Evolutionary conservation across 768 basidiomycete species (phyloP).

Genomic region (Cystofilobasidium bisporidii): DNA sequence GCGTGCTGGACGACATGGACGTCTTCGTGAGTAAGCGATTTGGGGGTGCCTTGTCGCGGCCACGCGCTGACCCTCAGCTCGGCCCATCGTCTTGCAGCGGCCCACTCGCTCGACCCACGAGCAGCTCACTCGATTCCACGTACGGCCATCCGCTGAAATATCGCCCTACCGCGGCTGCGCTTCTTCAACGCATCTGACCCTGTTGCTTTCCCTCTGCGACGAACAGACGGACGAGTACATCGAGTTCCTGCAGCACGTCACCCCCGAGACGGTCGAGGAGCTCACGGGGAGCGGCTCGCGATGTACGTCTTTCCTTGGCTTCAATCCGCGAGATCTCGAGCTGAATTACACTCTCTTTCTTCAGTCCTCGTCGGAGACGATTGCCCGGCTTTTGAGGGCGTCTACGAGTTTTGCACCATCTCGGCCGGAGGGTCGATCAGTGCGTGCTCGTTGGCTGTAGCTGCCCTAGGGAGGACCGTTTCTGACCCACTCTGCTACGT

Average conservation of each 20-base stretch:
- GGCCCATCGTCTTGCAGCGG: conserved; percentile 43
- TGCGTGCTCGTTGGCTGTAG: conserved; percentile 44
- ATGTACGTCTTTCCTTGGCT: conserved; percentile 50
- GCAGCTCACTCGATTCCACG: conserved; percentile 83
- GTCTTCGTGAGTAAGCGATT: conserved; percentile 58
- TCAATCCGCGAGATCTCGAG: not conserved
- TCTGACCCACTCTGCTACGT: too few relatives aligned
- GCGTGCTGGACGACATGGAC: conserved; percentile 89
- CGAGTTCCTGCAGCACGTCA: conserved; percentile 76
- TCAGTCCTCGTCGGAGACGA: conserved; percentile 70
- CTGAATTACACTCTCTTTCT: not conserved
- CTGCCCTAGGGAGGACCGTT: too few relatives aligned
- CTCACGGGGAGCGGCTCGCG: conserved; percentile 72
- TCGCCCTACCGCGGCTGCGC: not conserved
- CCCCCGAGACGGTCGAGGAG: conserved; percentile 80
- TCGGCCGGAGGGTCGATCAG: conserved; percentile 92
- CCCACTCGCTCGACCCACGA: conserved; percentile 61
- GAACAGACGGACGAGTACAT: conserved; percentile 81
- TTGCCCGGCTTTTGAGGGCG: conserved; percentile 90
- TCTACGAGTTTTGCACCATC: conserved; percentile 95
- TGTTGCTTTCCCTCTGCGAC: not conserved
- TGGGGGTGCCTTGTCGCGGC: too few relatives aligned
- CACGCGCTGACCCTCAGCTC: too few relatives aligned
- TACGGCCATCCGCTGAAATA: not conserved
- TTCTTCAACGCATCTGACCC: not conserved